Percentiles rank a stretch among this genome's conserved stretches.
phyloP scores from a whole-genome alignment of 148 eudicot species.

The Rhododendron simsii region DNA sequence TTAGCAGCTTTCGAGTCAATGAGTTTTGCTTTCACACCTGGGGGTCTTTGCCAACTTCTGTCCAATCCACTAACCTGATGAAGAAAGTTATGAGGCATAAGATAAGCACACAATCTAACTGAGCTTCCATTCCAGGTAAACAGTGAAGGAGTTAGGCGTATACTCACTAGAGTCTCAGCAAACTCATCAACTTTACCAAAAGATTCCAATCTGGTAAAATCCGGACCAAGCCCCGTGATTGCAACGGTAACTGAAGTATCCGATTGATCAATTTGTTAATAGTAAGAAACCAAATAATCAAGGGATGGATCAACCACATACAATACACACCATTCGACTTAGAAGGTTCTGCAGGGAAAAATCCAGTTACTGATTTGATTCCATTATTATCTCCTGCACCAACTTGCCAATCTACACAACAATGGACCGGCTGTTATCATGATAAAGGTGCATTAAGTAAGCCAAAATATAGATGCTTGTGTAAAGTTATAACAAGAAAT shows the following conservation, averaged over 20 bases:
- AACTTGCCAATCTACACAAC: conserved; percentile 73
- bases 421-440: not conserved
- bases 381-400: conserved; percentile 70
- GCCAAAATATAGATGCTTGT: not conserved
- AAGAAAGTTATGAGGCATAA: not conserved
- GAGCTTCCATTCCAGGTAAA: not conserved
- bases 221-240: conserved; percentile 92
- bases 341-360: conserved; percentile 66
- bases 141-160: not conserved
- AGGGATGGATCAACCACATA: not conserved
- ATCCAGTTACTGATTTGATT: conserved; percentile 65
- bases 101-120: not conserved
- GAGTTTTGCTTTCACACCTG: conserved; percentile 87
- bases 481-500: not conserved
- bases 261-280: conserved; percentile 6
- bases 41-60: conserved; percentile 93
- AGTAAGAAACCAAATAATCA: not conserved
- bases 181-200: conserved; percentile 93
- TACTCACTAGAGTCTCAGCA: conserved; percentile 78
- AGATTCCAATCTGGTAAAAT: conserved; percentile 89
- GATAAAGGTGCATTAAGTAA: not conserved
- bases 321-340: conserved; percentile 57
- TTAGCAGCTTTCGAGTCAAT: conserved; percentile 60
- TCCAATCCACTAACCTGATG: conserved; percentile 84
- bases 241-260: conserved; percentile 62